Conservation (phyloP, 2,329 filamentous ascomycete species). For the Colletotrichum gigasporum region DNA sequence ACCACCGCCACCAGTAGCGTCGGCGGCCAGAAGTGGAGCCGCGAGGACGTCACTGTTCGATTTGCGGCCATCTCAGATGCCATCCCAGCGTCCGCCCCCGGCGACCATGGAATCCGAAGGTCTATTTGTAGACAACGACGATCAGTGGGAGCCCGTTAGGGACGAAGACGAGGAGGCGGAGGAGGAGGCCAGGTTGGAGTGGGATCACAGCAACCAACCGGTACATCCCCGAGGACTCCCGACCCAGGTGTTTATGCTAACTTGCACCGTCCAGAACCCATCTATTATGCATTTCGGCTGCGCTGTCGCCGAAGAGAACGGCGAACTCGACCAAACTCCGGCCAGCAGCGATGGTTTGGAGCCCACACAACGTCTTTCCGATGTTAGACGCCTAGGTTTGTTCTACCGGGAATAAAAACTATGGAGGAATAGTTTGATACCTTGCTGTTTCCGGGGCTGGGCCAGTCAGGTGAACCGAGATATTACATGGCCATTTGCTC, state of each 20-base stretch:
- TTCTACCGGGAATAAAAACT: slow-evolving; percentile 39
- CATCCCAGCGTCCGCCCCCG: slow-evolving; percentile 63
- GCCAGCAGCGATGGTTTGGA: slow-evolving; percentile 55
- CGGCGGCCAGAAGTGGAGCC: slow-evolving; percentile 8
- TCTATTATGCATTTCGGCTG: slow-evolving; percentile 54
- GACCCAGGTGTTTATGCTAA: slow-evolving; percentile 37
- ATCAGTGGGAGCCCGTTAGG: slow-evolving; percentile 76
- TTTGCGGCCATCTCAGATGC: slow-evolving; percentile 64
- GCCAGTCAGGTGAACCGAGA: not conserved
- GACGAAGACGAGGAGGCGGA: slow-evolving; percentile 68
- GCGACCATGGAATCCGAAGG: slow-evolving; percentile 71
- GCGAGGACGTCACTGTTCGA: slow-evolving; percentile 44
- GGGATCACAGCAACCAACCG: slow-evolving; percentile 75
- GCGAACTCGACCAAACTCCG: slow-evolving; percentile 37
- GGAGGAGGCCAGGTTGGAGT: slow-evolving; percentile 74
- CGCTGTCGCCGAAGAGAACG: slow-evolving; percentile 40
- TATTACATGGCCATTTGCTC: slow-evolving; percentile 34
- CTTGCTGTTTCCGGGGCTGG: slow-evolving; percentile 1
- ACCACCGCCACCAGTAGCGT: slow-evolving; percentile 39
- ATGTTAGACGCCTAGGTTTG: slow-evolving; percentile 63
- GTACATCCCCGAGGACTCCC: slow-evolving; percentile 52
- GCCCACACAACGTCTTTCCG: slow-evolving; percentile 78
- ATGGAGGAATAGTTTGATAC: slow-evolving; percentile 44
- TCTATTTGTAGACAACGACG: slow-evolving; percentile 80
- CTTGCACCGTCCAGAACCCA: slow-evolving; percentile 48